Conservation (phyloP, 306 rosid genomes). For the Pachyrhizus erosus region DNA sequence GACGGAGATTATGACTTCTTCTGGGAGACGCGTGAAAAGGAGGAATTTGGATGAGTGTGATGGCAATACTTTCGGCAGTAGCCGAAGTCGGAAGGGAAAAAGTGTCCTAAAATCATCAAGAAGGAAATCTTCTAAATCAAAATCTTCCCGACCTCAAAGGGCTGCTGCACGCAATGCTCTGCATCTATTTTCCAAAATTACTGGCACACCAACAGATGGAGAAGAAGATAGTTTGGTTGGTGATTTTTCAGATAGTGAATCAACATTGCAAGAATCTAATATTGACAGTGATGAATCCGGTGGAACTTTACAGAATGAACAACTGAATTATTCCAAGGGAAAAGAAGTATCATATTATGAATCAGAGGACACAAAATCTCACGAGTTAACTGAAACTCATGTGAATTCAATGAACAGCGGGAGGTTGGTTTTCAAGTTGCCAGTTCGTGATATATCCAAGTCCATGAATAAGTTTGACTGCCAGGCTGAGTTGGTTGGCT, state of each 20-base stretch:
- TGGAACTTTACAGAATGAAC: slow-evolving; percentile 57
- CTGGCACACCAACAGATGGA: slow-evolving; percentile 75
- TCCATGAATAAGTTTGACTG: slow-evolving; percentile 40
- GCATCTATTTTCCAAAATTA: slow-evolving; percentile 78
- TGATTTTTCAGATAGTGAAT: slow-evolving; percentile 85
- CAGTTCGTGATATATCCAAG: slow-evolving; percentile 65
- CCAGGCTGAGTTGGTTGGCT: slow-evolving; percentile 62
- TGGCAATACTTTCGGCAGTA: slow-evolving; percentile 55
- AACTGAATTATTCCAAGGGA: slow-evolving; percentile 64
- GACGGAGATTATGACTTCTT: slow-evolving; percentile 87
- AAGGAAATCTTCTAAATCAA: slow-evolving; percentile 70
- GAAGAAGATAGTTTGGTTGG: slow-evolving; percentile 79
- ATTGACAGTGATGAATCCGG: slow-evolving; percentile 86
- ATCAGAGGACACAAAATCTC: slow-evolving; percentile 57
- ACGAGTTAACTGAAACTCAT: slow-evolving; percentile 54
- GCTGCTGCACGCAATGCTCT: slow-evolving; percentile 97
- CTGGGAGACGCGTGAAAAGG: slow-evolving; percentile 96
- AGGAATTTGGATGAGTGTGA: slow-evolving; percentile 88
- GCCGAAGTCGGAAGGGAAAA: slow-evolving; percentile 65
- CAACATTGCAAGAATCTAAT: slow-evolving; percentile 66
- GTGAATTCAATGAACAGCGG: slow-evolving; percentile 61
- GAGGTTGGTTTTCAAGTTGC: slow-evolving; percentile 81
- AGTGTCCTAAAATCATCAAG: slow-evolving; percentile 63
- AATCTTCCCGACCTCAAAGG: slow-evolving; percentile 91
- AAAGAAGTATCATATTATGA: slow-evolving; percentile 66